Conservation (phyloP, 2,329 filamentous ascomycete species). For the Colletotrichum spinosum region DNA sequence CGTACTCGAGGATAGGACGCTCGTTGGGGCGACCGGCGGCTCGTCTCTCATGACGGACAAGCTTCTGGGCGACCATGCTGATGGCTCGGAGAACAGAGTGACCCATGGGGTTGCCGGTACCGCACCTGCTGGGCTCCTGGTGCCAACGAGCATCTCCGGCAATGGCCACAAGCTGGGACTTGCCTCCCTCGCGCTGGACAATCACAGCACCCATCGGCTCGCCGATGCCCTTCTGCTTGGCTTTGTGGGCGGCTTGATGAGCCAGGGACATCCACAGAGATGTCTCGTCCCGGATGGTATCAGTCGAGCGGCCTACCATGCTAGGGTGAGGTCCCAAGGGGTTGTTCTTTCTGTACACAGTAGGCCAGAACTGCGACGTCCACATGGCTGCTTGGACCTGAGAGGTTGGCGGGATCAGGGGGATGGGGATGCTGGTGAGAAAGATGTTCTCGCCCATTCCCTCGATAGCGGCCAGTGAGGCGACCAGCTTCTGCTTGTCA, state of each 20-base stretch:
- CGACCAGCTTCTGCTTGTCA: constrained; percentile 63
- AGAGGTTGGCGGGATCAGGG: constrained; percentile 79
- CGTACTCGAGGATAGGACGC: constrained; percentile 62
- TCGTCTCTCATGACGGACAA: constrained; percentile 66
- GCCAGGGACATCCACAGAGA: constrained; percentile 77
- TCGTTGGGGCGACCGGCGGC: constrained; percentile 49
- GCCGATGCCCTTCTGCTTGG: constrained; percentile 69
- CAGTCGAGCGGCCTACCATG: constrained; percentile 76
- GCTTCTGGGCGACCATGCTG: constrained; percentile 81
- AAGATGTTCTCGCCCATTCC: constrained; percentile 64
- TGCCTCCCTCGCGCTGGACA: constrained; percentile 70
- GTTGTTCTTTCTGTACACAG: constrained; percentile 87
- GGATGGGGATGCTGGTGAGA: constrained; percentile 75
- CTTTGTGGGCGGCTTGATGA: constrained; percentile 70
- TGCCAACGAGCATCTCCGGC: constrained; percentile 82
- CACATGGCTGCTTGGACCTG: constrained; percentile 79
- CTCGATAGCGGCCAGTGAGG: constrained; percentile 60
- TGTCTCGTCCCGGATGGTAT: constrained; percentile 74
- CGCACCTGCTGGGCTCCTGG: constrained; percentile 59
- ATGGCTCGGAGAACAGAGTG: constrained; percentile 84
- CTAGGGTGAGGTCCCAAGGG: constrained; percentile 86
- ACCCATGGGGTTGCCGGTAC: constrained; percentile 78
- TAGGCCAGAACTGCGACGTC: constrained; percentile 84
- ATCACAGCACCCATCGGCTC: constrained; percentile 81
- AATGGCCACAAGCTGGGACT: constrained; percentile 73